Base-by-base conservation (phyloP, 257 asterid species). In the Ajuga chamaepitys region DNA sequence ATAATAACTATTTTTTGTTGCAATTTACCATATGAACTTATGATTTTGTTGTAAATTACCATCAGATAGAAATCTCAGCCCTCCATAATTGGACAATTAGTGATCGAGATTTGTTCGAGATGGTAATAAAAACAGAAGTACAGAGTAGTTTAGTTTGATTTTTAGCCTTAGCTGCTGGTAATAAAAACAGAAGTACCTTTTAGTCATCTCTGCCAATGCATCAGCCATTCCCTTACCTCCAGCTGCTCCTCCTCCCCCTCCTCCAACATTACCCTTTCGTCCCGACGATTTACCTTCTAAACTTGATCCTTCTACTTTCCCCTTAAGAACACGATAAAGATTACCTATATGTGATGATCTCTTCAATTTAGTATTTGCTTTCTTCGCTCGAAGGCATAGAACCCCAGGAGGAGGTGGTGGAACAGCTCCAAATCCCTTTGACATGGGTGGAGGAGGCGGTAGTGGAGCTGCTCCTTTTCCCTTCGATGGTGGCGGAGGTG, bases 221-320 rank as follows among this genome's bases (percentile, higher is more conserved):
- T 92, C 98, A 32, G 97, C 97, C 97, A 89, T 89, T 40, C 97
- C 95, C 46, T 89, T 87, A 14, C 91, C 96, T 35, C 92, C 93
- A 3, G 80, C 1, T 7, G 94, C 37, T 52, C 75, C 73, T 58
- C 75, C 73, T 58, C 82, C 77, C 26, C 66, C 17, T 62, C 74
- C 79, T 64, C 86, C 82, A 28, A 70, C 20, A 56, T 78, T 85
- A 53, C 89, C 83, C 67, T 80, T 84, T 65, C 88, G 83, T 2
- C 82, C 80, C 1, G 73, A 38, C 14, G 86, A 62, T 79, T 81
- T 93, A 22, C 76, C 81, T 7, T 81, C 76, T 52, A 67, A 55
- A 58, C 68, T 62, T 4, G 90, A 75, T 21, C 97, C 98, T 81
- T 93, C 98, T 45, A 93, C 96, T 73, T 89, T 87, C 40, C 89